Evolutionary conservation across 2,329 filamentous ascomycete species (phyloP).

Genomic region (Bertia moriformis): DNA sequence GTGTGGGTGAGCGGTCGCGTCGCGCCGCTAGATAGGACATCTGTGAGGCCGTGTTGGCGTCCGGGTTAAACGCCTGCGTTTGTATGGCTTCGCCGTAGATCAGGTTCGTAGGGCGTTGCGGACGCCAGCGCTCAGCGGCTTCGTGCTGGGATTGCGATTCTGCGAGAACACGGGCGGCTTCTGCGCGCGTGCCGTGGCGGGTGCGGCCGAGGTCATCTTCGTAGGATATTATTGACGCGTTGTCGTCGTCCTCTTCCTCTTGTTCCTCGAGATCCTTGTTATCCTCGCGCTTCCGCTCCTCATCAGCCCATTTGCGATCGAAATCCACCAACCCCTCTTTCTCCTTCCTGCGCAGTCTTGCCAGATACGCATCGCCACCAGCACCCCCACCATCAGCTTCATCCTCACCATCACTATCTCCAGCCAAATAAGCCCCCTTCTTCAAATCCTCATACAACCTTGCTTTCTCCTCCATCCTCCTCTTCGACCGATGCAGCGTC

Average conservation of each 20-base stretch:
- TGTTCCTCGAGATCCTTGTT: not conserved
- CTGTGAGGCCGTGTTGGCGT: not conserved
- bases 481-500: conserved; percentile 42
- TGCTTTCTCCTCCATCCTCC: conserved; percentile 56
- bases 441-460: conserved; percentile 55
- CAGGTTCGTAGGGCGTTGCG: not conserved
- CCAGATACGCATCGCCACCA: not conserved
- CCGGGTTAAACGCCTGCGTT: not conserved
- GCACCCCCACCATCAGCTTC: not conserved
- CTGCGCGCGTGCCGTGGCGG: not conserved
- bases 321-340: conserved; percentile 50
- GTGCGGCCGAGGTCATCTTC: not conserved
- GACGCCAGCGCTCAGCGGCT: not conserved
- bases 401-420: conserved; percentile 4
- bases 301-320: conserved; percentile 56
- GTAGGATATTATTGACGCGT: not conserved
- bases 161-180: not conserved
- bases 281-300: conserved; percentile 14
- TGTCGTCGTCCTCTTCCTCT: not conserved
- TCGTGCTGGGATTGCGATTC: not conserved
- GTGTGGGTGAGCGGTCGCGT: not conserved
- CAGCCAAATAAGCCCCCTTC: conserved; percentile 36
- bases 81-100: not conserved
- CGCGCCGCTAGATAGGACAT: not conserved
- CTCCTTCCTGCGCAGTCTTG: conserved; percentile 9